These are phyloP conservation scores for Dactylis glomerata DNA, from an alignment of 176 grass and related monocot species.

Conservation along the genomic window DNA sequence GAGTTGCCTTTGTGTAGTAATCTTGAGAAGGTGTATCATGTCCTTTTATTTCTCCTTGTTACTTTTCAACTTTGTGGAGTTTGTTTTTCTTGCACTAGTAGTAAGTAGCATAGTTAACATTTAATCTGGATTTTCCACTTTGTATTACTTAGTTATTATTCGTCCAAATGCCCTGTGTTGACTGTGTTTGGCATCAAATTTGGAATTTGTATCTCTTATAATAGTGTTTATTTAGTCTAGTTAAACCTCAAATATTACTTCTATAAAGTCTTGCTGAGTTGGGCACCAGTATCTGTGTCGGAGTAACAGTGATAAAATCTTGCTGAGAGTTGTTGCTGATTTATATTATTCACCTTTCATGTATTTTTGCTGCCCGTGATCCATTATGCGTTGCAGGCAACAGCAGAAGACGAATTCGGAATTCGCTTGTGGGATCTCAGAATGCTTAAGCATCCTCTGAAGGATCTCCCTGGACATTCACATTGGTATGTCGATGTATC, in stretches of 20 bases:
- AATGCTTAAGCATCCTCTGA: conserved; percentile 79
- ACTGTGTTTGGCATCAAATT: conserved; percentile 2
- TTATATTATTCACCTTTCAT: conserved; percentile 13
- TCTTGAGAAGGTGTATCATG: background rate
- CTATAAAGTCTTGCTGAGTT: background rate
- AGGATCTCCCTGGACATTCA: conserved; percentile 82
- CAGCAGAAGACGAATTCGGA: conserved; percentile 96
- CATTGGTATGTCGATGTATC: conserved; percentile 67
- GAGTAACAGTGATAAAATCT: conserved; percentile 10
- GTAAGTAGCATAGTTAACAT: conserved; percentile 9
- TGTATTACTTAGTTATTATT: conserved; percentile 8
- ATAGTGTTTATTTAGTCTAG: background rate
- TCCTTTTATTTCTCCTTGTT: conserved; percentile 11
- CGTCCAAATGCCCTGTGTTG: background rate
- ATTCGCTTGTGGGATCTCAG: conserved; percentile 94
- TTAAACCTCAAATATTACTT: background rate
- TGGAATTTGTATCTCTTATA: background rate
- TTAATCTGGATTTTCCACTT: background rate
- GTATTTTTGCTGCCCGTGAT: conserved; percentile 9
- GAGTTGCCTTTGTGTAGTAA: background rate
- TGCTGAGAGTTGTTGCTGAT: conserved; percentile 6
- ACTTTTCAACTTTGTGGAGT: conserved; percentile 1
- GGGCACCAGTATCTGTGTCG: background rate
- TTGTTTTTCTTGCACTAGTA: conserved; percentile 12
- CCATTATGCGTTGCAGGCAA: conserved; percentile 54